Percentiles rank a stretch among this genome's conserved stretches.
These are phyloP conservation scores for Pyricularia sp. DNA, from an alignment of 2,329 filamentous ascomycete genomes.

Conservation along the genomic window DNA sequence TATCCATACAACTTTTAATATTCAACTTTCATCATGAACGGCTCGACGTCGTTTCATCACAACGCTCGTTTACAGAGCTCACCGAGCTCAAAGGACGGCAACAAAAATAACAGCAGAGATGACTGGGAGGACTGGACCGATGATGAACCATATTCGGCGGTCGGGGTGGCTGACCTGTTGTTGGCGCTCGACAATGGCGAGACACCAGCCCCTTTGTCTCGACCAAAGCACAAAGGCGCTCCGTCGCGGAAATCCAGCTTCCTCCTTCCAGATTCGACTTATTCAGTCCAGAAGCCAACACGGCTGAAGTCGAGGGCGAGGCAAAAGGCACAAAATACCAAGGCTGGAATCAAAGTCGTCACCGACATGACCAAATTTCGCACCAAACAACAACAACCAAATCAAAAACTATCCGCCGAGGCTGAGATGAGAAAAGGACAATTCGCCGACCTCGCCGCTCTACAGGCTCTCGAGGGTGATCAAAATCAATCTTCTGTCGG, in stretches of 20 bases:
- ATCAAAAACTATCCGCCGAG: slow-evolving; percentile 16
- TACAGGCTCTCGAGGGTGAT: slow-evolving; percentile 49
- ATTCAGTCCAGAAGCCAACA: slow-evolving; percentile 29
- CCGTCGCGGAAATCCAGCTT: slow-evolving; percentile 6
- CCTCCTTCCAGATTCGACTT: slow-evolving; percentile 18
- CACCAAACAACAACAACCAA: slow-evolving; percentile 24
- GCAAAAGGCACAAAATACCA: slow-evolving; percentile 50
- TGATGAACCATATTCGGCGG: slow-evolving; percentile 29
- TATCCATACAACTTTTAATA: slow-evolving; percentile 1
- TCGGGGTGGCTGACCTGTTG: slow-evolving; percentile 24
- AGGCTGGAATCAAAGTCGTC: slow-evolving; percentile 57
- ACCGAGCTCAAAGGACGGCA: slow-evolving; percentile 5
- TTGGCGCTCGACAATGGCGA: slow-evolving; percentile 9
- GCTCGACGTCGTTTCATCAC: slow-evolving; percentile 11
- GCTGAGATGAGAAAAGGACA: slow-evolving; percentile 24
- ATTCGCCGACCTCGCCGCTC: slow-evolving; percentile 49
- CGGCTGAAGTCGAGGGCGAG: slow-evolving; percentile 49
- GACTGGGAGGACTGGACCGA: slow-evolving; percentile 48
- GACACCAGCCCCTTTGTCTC: slow-evolving; percentile 4
- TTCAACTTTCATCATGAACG: slow-evolving; percentile 15
- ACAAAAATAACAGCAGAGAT: slow-evolving; percentile 17
- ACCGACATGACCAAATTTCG: slow-evolving; percentile 55
- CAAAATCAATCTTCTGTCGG: slow-evolving; percentile 44
- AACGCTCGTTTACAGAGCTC: slow-evolving; percentile 2
- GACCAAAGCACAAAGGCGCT: slow-evolving; percentile 1